Evolutionary conservation across 768 basidiomycete species (phyloP).

Genomic region (Phlebiopsis gigantea): DNA sequence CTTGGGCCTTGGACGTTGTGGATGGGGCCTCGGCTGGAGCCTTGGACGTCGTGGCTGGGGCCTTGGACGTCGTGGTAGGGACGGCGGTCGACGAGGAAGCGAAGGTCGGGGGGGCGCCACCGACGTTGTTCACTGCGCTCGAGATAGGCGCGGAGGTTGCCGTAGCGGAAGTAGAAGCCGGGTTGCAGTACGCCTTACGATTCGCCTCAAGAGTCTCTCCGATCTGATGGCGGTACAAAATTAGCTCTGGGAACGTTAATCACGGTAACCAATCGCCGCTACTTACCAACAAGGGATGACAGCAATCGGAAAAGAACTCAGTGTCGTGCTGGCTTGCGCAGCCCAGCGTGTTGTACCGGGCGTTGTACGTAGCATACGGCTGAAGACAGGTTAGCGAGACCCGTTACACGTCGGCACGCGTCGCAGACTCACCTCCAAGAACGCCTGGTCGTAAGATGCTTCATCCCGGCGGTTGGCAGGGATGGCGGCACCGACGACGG

Average conservation of each 20-base stretch:
- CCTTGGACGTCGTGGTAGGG: slow-evolving; percentile 10
- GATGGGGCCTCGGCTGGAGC: slow-evolving; percentile 17
- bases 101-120: slow-evolving; percentile 19
- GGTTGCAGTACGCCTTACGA: slow-evolving; percentile 51
- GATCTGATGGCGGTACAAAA: slow-evolving; percentile 30
- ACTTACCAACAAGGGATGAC: slow-evolving; percentile 63
- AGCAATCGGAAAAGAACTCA: slow-evolving; percentile 60
- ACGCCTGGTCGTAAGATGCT: slow-evolving; percentile 25
- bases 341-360: slow-evolving; percentile 53
- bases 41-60: slow-evolving; percentile 14
- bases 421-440: slow-evolving; percentile 40
- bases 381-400: slow-evolving; percentile 20
- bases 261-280: slow-evolving; percentile 1
- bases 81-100: slow-evolving; percentile 10
- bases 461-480: slow-evolving; percentile 40
- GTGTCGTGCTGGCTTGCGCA: slow-evolving; percentile 35
- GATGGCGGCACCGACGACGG: slow-evolving; percentile 32
- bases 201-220: slow-evolving; percentile 41
- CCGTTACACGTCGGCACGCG: neutral
- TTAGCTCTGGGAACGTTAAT: neutral
- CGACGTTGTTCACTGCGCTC: slow-evolving; percentile 4
- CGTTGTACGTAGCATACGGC: slow-evolving; percentile 53
- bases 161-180: slow-evolving; percentile 29
- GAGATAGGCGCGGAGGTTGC: slow-evolving; percentile 8
- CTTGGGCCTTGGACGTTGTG: slow-evolving; percentile 9